Percentiles rank a stretch among this genome's conserved stretches.
Evolutionary conservation across 495 filamentous ascomycete species (phyloP).

Genomic region (Massariosphaeria phaeospora): DNA sequence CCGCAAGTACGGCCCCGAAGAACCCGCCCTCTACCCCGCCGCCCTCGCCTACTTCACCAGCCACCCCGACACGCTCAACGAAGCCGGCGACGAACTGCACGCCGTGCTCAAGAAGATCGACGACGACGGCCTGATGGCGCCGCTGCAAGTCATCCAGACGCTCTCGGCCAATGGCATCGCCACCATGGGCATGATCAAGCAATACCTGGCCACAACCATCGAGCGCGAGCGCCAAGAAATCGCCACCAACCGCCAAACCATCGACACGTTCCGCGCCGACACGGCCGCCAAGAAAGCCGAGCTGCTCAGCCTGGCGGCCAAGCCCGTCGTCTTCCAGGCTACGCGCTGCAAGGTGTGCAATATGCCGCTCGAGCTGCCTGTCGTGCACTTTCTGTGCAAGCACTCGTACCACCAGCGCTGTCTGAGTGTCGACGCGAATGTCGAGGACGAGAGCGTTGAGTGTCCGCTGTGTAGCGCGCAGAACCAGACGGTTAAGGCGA

Average conservation of each 20-base stretch:
- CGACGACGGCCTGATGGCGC: conserved; percentile 86
- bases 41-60: conserved; percentile 92
- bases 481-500: conserved; percentile 80
- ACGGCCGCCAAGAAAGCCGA: conserved; percentile 74
- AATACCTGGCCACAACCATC: conserved; percentile 83
- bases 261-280: conserved; percentile 78
- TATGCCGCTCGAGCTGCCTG: conserved; percentile 70
- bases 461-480: conserved; percentile 78
- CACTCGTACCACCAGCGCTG: conserved; percentile 93
- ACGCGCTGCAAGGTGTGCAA: conserved; percentile 80
- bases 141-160: conserved; percentile 93
- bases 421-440: conserved; percentile 47
- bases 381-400: conserved; percentile 93
- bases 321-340: conserved; percentile 84
- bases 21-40: conserved; percentile 88
- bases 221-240: conserved; percentile 84
- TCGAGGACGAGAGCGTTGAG: conserved; percentile 61
- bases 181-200: conserved; percentile 95
- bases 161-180: conserved; percentile 79
- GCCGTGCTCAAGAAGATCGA: conserved; percentile 80
- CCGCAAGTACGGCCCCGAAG: conserved; percentile 82
- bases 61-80: conserved; percentile 70
- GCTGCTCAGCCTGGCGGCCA: conserved; percentile 65
- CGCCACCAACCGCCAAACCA: conserved; percentile 74
- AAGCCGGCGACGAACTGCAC: conserved; percentile 81